Evolutionary conservation across 2,329 filamentous ascomycete species (phyloP).

Genomic region (Elsinoe arachidis): DNA sequence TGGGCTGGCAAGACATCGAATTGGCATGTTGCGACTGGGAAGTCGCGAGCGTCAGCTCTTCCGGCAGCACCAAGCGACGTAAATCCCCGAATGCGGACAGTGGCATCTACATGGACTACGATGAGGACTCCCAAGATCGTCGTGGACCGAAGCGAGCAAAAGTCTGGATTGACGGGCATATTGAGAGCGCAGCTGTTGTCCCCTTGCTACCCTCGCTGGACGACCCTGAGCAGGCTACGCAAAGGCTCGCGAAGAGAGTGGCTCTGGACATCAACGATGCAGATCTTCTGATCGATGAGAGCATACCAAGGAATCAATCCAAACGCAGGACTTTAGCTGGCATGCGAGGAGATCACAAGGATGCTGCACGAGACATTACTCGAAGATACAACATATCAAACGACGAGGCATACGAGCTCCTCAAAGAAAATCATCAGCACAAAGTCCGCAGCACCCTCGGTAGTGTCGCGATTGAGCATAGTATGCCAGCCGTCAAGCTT

Average conservation of each 20-base stretch:
- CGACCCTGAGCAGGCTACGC: conserved; percentile 66
- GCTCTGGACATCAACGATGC: conserved; percentile 83
- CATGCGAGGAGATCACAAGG: conserved; percentile 58
- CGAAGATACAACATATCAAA: conserved; percentile 93
- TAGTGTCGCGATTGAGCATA: conserved; percentile 88
- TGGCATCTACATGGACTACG: conserved; percentile 22
- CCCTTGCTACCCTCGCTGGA: conserved; percentile 66
- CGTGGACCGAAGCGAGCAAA: conserved; percentile 23
- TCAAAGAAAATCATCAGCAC: conserved; percentile 95
- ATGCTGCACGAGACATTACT: conserved; percentile 62
- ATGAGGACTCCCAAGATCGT: conserved; percentile 25
- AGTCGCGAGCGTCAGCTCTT: conserved; percentile 47
- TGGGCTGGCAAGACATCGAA: conserved; percentile 71
- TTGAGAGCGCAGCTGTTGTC: conserved; percentile 42
- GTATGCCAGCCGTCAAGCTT: conserved; percentile 79
- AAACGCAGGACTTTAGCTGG: conserved; percentile 47
- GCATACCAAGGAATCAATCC: conserved; percentile 53
- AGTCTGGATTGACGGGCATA: conserved; percentile 16
- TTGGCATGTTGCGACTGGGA: conserved; percentile 85
- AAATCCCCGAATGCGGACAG: conserved; percentile 17
- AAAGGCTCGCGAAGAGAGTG: conserved; percentile 67
- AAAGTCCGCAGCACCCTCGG: conserved; percentile 90
- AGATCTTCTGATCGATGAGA: conserved; percentile 72
- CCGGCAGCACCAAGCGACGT: conserved; percentile 30
- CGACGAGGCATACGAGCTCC: conserved; percentile 86